Evolutionary conservation across 106 monocot species (phyloP).

Genomic region (Phalaenopsis aphrodite): DNA sequence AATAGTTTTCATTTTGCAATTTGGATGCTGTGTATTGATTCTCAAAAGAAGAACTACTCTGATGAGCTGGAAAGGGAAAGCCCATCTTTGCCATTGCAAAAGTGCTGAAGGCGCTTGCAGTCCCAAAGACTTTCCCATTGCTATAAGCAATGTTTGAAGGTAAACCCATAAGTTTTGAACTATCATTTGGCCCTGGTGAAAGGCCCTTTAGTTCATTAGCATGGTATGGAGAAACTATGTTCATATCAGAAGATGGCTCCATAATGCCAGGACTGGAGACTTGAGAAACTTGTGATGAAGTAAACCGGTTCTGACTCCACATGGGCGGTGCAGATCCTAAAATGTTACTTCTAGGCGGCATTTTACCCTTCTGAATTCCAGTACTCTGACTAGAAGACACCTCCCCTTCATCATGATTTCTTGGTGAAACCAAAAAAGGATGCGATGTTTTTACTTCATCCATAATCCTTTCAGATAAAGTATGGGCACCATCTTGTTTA

Average conservation of each 20-base stretch:
- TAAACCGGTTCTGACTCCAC: slow-evolving; percentile 57
- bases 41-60: slow-evolving; percentile 18
- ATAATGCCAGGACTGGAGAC: slow-evolving; percentile 26
- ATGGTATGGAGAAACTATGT: slow-evolving; percentile 16
- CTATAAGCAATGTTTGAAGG: slow-evolving; percentile 11
- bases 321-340: slow-evolving; percentile 22
- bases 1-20: slow-evolving; percentile 23
- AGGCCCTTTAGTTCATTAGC: slow-evolving; percentile 23
- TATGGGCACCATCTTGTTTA: slow-evolving; percentile 29
- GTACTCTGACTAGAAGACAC: slow-evolving; percentile 37
- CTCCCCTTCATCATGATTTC: slow-evolving; percentile 42
- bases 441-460: slow-evolving; percentile 31
- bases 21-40: slow-evolving; percentile 23
- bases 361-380: slow-evolving; percentile 44
- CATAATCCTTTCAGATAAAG: slow-evolving; percentile 26
- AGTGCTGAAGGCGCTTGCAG: slow-evolving; percentile 44
- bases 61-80: slow-evolving; percentile 23
- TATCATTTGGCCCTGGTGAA: slow-evolving; percentile 18
- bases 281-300: slow-evolving; percentile 32
- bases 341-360: slow-evolving; percentile 25
- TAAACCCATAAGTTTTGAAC: slow-evolving; percentile 9
- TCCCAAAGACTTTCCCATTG: slow-evolving; percentile 22
- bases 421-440: slow-evolving; percentile 31
- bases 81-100: slow-evolving; percentile 28
- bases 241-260: slow-evolving; percentile 24